These are phyloP conservation scores for Phytophthora vignae DNA, from an alignment of 352 stramenopile genomes.

Conservation along the genomic window DNA sequence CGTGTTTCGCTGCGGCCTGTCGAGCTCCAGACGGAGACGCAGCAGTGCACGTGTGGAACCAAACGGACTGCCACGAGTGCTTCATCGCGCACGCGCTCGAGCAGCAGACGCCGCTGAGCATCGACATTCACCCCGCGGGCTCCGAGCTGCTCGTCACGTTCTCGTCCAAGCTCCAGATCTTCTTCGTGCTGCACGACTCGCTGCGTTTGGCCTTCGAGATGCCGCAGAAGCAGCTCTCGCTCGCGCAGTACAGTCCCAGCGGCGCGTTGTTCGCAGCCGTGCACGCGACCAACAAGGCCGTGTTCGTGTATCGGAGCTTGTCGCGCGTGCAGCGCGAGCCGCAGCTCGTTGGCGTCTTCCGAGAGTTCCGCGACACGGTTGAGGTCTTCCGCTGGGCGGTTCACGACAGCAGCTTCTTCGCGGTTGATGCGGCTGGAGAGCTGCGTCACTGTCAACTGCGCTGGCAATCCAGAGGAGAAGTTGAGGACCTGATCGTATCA, in stretches of 20 bases:
- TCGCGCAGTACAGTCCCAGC: constrained; percentile 69
- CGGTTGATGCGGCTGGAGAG: constrained; percentile 37
- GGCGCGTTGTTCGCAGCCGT: constrained; percentile 58
- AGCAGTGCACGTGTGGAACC: constrained; percentile 70
- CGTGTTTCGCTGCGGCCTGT: constrained; percentile 57
- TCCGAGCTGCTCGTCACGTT: constrained; percentile 65
- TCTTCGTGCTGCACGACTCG: constrained; percentile 66
- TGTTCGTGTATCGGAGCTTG: constrained; percentile 65
- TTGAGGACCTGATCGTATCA: constrained; percentile 52
- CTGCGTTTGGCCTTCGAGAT: constrained; percentile 73
- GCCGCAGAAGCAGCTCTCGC: constrained; percentile 63
- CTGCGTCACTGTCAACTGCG: constrained; percentile 53
- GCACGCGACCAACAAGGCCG: constrained; percentile 44
- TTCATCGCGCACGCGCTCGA: constrained; percentile 62
- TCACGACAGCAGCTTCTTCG: constrained; percentile 64
- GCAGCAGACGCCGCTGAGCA: constrained; percentile 44
- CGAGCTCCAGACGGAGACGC: constrained; percentile 48
- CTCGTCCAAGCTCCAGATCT: constrained; percentile 64
- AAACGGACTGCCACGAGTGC: constrained; percentile 66
- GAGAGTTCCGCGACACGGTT: constrained; percentile 54
- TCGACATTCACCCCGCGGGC: constrained; percentile 71
- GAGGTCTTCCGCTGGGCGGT: constrained; percentile 51
- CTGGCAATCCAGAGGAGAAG: constrained; percentile 42
- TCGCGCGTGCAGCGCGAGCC: constrained; percentile 55
- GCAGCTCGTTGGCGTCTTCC: constrained; percentile 54